Conservation (phyloP, 2,329 filamentous ascomycete species). For the Cladosporium velox region DNA sequence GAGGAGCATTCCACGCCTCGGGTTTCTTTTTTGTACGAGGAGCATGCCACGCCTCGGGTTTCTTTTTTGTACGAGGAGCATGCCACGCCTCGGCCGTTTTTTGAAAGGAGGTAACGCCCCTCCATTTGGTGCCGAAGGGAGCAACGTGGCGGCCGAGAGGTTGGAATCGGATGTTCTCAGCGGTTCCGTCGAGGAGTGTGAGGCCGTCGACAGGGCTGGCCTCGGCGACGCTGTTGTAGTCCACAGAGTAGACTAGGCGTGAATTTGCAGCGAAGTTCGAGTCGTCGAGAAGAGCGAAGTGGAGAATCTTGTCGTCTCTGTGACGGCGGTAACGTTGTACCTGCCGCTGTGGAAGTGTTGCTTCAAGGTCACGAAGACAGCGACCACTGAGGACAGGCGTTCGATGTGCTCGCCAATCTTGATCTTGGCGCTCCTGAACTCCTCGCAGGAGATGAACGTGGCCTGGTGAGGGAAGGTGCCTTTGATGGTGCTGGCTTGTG, state of each 20-base stretch:
- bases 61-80: no score
- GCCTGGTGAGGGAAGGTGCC: background rate
- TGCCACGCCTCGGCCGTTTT: background rate
- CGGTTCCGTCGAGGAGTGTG: background rate
- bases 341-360: no score
- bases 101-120: background rate
- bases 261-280: background rate
- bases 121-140: background rate
- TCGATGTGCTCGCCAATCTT: background rate
- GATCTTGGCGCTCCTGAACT: background rate
- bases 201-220: background rate
- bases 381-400: background rate
- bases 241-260: background rate
- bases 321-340: background rate
- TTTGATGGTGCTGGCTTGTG: background rate
- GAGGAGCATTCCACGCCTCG: background rate
- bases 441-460: background rate
- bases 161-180: background rate
- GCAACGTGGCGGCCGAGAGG: background rate
- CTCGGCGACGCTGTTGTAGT: slow-evolving; percentile 1
- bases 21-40: no score
- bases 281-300: background rate
- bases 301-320: background rate
- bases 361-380: background rate
- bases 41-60: no score